Base-by-base conservation (phyloP, 495 filamentous ascomycete species). In the Talaromyces stipitatus region DNA sequence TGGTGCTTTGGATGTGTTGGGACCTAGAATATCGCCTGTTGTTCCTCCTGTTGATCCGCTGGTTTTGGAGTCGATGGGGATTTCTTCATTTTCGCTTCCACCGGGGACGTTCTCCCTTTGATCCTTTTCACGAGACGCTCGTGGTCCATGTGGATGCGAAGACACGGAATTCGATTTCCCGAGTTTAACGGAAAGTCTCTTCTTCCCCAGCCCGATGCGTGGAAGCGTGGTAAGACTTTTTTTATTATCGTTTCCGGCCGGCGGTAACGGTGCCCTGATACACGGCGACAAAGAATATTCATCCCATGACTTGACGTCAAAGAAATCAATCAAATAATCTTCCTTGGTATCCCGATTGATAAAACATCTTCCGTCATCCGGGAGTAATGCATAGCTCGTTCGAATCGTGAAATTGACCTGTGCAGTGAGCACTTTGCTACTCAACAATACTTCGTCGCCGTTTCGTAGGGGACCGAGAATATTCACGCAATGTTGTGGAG, bases 371-470 rank as follows among this genome's bases (percentile, higher is more conserved):
- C 92, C 92, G 62, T 92, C 85, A 58, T 96, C 87, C 3, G 94
- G 92, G 1, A 98, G 79, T 20, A 97, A 85, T 20, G 86, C 81
- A 62, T 86, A 98, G 55, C 82, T 89, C 2, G 89, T 96, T 6
- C 92, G 86, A 38, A 98, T 81, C 1, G 88, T 90, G 69, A 98
- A 97, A 69, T 92, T 95, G 51, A 96, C 92, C 69, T 96, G 91
- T 0, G 94, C 91, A 1, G 92, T 96, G 2, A 98, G 78, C 2
- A 97, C 89, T 56, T 89, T 89, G 20, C 90, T 91, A 64, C 90
- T 95, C 30, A 98, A 72, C 3, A 96, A 77, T 1, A 97, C 94
- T 24, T 91, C 86, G 64, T 97, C 92, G 11, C 91, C 91, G 64
- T 94, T 95, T 45, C 92, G 83, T 2, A 98, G 63, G 0, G 92